Percentiles rank a stretch among this genome's conserved stretches.
Evolutionary conservation across 1,139 yeast genomes (phyloP).

Genomic region (Protomyces inouyei): DNA sequence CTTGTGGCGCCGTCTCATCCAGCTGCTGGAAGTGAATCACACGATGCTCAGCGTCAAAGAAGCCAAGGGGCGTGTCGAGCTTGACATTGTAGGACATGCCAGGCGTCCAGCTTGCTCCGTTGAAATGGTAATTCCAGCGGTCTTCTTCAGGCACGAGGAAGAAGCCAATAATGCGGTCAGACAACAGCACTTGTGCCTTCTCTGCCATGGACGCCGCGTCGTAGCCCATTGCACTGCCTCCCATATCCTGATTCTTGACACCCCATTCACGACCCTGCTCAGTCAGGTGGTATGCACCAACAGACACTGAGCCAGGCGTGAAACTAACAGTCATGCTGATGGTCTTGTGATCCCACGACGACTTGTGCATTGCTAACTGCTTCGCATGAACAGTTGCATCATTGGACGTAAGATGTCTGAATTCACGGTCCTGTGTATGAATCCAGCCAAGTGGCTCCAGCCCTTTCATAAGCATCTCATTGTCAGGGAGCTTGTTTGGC

Average conservation of each 20-base stretch:
- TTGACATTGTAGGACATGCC: constrained; percentile 59
- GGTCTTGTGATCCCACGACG: constrained; percentile 42
- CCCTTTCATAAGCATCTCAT: constrained; percentile 38
- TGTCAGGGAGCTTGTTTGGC: constrained; percentile 34
- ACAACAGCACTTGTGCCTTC: constrained; percentile 64
- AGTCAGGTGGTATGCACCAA: constrained; percentile 60
- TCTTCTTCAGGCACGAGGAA: constrained; percentile 81
- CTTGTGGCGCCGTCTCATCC: constrained; percentile 23
- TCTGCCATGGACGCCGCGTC: constrained; percentile 54
- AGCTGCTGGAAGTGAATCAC: constrained; percentile 67
- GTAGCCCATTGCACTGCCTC: constrained; percentile 29
- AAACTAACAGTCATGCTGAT: constrained; percentile 64
- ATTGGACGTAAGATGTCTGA: constrained; percentile 57
- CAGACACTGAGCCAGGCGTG: constrained; percentile 78
- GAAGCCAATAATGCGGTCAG: constrained; percentile 73
- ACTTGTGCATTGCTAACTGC: constrained; percentile 40
- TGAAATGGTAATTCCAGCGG: constrained; percentile 86
- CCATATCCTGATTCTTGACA: constrained; percentile 50
- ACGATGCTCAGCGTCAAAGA: constrained; percentile 80
- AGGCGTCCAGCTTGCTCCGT: constrained; percentile 77
- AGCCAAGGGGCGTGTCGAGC: constrained; percentile 72
- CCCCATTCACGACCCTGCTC: constrained; percentile 81
- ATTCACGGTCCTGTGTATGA: constrained; percentile 54
- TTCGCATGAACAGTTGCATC: constrained; percentile 65
- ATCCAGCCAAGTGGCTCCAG: constrained; percentile 43